Evolutionary conservation across 345 rosid species (phyloP).

Genomic region (Geranium rotundifolium): DNA sequence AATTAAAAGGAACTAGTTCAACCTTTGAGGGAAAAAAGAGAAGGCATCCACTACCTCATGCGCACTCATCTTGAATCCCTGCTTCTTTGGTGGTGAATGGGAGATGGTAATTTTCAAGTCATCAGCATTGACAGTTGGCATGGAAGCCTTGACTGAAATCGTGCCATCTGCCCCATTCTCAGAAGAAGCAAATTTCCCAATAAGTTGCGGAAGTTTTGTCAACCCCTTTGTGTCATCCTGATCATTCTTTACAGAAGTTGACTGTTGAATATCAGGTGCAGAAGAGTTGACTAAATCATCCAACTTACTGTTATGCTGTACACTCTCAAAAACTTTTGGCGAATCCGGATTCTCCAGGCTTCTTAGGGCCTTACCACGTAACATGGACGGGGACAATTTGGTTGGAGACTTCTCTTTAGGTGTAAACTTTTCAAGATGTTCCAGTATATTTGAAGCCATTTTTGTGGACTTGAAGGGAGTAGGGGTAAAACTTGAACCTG

Average conservation of each 20-base stretch:
- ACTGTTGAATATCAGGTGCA: constrained; percentile 19
- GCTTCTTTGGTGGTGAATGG: constrained; percentile 27
- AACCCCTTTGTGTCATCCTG: constrained; percentile 29
- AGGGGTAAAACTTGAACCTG: constrained; percentile 31
- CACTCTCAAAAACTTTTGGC: constrained; percentile 34
- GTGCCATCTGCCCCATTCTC: constrained; percentile 21
- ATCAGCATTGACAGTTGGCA: constrained; percentile 15
- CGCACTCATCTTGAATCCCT: constrained; percentile 69
- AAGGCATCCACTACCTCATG: constrained; percentile 41
- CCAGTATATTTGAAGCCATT: constrained; percentile 68
- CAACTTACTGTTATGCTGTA: constrained; percentile 24
- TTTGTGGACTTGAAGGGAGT: constrained; percentile 71
- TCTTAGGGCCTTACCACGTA: constrained; percentile 65
- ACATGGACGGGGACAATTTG: constrained; percentile 64
- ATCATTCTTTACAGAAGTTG: constrained; percentile 24
- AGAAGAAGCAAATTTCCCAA: constrained; percentile 14
- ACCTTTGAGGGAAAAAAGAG: background rate
- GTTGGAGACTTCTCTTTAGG: constrained; percentile 28
- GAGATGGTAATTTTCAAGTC: constrained; percentile 24
- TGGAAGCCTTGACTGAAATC: constrained; percentile 17
- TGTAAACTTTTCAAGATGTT: constrained; percentile 55
- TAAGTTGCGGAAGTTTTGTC: constrained; percentile 14
- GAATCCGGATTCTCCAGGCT: constrained; percentile 63
- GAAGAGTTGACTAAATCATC: constrained; percentile 13
- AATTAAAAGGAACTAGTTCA: background rate